Conservation (phyloP, 176 grass and related monocot species). For the Musa beccarii region DNA sequence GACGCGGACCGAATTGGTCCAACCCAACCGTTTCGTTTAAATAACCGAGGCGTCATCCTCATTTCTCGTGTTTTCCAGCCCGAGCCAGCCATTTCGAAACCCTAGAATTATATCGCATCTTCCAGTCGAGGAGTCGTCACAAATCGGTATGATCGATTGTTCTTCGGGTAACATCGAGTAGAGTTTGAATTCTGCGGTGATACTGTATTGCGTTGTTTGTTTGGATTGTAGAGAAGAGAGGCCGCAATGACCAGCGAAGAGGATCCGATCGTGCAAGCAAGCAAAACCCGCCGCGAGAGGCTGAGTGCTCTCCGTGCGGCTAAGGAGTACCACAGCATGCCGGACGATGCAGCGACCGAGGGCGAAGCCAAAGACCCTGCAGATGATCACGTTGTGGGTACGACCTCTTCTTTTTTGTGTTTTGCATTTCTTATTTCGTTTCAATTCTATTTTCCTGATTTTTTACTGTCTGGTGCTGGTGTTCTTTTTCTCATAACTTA, state of each 20-base stretch:
- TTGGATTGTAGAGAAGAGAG: background rate
- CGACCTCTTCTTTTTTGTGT: background rate
- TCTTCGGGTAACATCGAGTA: background rate
- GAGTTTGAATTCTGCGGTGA: no score
- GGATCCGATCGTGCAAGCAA: conserved; percentile 21
- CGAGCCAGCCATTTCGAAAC: no score
- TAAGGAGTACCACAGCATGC: conserved; percentile 49
- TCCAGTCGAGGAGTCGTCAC: no score
- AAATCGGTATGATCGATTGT: no score
- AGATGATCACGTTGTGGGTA: background rate
- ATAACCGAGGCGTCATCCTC: no score
- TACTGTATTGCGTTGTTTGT: no score
- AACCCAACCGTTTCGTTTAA: no score
- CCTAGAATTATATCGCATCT: no score
- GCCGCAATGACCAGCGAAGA: conserved; percentile 41
- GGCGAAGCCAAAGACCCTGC: conserved; percentile 11
- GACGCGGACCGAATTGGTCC: no score
- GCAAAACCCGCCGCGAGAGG: conserved; percentile 41
- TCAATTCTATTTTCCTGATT: background rate
- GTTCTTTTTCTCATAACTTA: no score
- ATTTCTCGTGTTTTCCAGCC: no score
- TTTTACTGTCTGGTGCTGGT: no score
- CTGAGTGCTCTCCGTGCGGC: conserved; percentile 54
- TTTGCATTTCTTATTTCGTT: background rate
- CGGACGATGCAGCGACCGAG: conserved; percentile 24